Percentiles rank a stretch among this genome's conserved stretches.
Conservation (phyloP, 495 filamentous ascomycete genomes). For the Terfezia claveryi region DNA sequence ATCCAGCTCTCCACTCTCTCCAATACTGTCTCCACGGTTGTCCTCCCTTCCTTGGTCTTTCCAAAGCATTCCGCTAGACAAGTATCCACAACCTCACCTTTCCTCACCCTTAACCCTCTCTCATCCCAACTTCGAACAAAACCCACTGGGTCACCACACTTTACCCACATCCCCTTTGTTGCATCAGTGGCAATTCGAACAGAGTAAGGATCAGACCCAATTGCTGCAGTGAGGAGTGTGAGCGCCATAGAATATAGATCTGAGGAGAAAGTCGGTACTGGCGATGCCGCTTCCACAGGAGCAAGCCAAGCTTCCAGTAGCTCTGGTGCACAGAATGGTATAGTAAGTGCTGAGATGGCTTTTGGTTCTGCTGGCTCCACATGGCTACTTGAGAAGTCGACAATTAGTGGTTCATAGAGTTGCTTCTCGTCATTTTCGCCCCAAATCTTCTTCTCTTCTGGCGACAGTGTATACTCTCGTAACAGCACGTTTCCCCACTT, state of each 20-base stretch:
- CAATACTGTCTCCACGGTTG: slow-evolving; percentile 8
- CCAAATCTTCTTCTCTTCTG: background rate
- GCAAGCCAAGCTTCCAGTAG: slow-evolving; percentile 7
- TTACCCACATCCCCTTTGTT: slow-evolving; percentile 10
- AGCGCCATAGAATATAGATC: slow-evolving; percentile 15
- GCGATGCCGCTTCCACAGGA: background rate
- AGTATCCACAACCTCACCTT: slow-evolving; percentile 3
- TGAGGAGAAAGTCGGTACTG: slow-evolving; percentile 9
- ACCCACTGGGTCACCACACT: slow-evolving; percentile 14
- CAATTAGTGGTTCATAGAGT: slow-evolving; percentile 6
- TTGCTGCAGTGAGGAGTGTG: slow-evolving; percentile 13
- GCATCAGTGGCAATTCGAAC: slow-evolving; percentile 2
- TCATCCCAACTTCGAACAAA: slow-evolving; percentile 13
- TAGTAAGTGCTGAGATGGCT: slow-evolving; percentile 11
- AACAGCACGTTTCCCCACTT: slow-evolving; percentile 17
- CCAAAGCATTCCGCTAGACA: slow-evolving; percentile 17
- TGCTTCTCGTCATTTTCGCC: background rate
- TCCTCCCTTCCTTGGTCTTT: slow-evolving; percentile 9
- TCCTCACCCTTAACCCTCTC: slow-evolving; percentile 5
- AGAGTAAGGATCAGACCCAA: slow-evolving; percentile 16
- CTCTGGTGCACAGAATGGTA: slow-evolving; percentile 14
- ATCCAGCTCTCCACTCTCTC: slow-evolving; percentile 10
- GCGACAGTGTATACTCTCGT: background rate
- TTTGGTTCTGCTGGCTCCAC: slow-evolving; percentile 1
- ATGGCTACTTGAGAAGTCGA: slow-evolving; percentile 13